These are phyloP conservation scores for Serendipita sp. DNA, from an alignment of 768 basidiomycete genomes.

Conservation along the genomic window DNA sequence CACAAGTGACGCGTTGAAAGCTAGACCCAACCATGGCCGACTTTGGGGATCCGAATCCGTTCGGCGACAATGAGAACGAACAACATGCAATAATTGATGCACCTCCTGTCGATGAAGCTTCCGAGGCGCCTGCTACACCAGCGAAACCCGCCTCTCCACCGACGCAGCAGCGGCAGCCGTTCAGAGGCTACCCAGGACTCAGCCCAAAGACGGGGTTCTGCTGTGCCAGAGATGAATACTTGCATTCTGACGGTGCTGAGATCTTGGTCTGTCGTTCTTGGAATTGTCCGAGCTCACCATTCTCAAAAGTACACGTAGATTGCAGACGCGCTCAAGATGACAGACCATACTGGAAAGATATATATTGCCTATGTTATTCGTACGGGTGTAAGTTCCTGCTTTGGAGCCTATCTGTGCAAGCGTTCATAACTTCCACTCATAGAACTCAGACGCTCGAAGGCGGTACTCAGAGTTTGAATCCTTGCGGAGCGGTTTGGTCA, in stretches of 20 bases:
- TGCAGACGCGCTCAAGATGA: conserved; percentile 88
- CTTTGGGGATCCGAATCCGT: conserved; percentile 27
- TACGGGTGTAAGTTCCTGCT: conserved; percentile 48
- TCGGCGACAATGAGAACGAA: conserved; percentile 12
- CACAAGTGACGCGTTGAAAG: background rate
- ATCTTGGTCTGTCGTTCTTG: conserved; percentile 41
- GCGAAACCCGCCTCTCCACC: conserved; percentile 25
- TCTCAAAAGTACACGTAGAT: conserved; percentile 37
- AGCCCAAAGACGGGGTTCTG: conserved; percentile 65
- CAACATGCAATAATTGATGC: conserved; percentile 20
- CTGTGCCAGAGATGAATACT: conserved; percentile 53
- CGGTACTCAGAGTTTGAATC: conserved; percentile 98
- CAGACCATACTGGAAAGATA: conserved; percentile 67
- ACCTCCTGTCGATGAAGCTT: conserved; percentile 29
- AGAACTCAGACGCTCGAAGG: conserved; percentile 73
- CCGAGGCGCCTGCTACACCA: conserved; percentile 1
- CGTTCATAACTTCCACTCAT: background rate
- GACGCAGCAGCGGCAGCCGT: conserved; percentile 28
- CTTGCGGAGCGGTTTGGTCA: conserved; percentile 62
- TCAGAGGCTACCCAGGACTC: conserved; percentile 6
- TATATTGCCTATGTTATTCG: conserved; percentile 92
- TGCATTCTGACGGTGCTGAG: conserved; percentile 72
- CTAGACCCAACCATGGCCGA: conserved; percentile 18
- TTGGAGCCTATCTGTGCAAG: conserved; percentile 8
- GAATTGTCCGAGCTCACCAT: conserved; percentile 9